Base-by-base conservation (phyloP, 2,329 filamentous ascomycete genomes). In the Trichoderma koningii region DNA sequence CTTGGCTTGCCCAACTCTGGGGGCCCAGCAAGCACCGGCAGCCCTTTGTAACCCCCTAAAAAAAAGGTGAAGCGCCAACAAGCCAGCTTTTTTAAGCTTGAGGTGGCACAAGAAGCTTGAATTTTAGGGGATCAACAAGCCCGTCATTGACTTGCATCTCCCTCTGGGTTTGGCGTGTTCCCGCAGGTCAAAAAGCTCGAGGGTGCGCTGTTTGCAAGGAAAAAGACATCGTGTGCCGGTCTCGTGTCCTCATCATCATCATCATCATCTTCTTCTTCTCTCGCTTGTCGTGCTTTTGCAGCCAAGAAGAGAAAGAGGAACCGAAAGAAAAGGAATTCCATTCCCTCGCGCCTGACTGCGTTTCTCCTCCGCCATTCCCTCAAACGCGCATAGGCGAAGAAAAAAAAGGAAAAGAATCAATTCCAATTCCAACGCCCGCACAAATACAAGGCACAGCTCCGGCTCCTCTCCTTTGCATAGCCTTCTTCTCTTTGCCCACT, bases 311-410 rank as follows among this genome's bases (percentile, higher is more conserved):
- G n/a, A n/a, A 44, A 4, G n/a, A 44, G 7, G n/a, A 1, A 9
- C 6, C 2, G 9, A 44, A 7, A 44, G 34, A 19, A 17, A 38
- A 38, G 28, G 21, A 12, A 28, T 17, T 23, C 52, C 34, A 38
- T 38, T 53, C 26, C 26, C n/a, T n/a, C 38, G 23, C 59, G 17
- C 34, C 45, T 17, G 21, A 34, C 19, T 50, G 44, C 56, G 30
- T 38, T 42, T 50, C 34, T 10, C 30, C 30, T 38, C 34, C 56
- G 56, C 23, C 56, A 42, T 51, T 60, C 56, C 42, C 53, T 56
- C 38, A n/a, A 14, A 26, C 45, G 34, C 34, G 34, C 34, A 38
- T 10, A 38, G 34, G 10, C 10, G 34, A 15, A 48, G 3, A 23
- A 3, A 23, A 23, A 23, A 23, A 48, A 26, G 17, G n/a, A 60